Conservation (phyloP, 73 alveolate species). For the Breviolum minutum region DNA sequence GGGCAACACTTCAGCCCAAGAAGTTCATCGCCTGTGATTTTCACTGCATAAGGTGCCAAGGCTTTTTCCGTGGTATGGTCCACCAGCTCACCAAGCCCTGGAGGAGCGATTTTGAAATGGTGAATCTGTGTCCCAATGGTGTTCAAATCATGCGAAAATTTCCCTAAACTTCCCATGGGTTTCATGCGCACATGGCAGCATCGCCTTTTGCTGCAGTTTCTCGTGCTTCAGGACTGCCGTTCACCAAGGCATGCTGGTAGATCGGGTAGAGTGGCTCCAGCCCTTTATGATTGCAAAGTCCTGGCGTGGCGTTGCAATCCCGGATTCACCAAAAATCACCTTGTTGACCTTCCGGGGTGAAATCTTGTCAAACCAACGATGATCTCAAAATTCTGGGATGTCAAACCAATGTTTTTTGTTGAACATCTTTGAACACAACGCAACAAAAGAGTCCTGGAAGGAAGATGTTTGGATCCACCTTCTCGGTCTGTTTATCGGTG, state of each 20-base stretch:
- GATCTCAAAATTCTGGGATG: background rate
- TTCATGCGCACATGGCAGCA: background rate
- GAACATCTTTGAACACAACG: background rate
- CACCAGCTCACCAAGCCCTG: conserved; percentile 78
- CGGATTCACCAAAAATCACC: background rate
- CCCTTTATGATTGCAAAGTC: conserved; percentile 75
- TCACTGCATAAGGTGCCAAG: conserved; percentile 60
- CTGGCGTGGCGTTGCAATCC: background rate
- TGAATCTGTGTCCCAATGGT: no score
- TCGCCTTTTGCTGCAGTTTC: conserved; percentile 73
- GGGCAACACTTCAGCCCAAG: background rate
- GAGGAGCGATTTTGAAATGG: background rate
- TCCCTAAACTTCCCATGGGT: no score
- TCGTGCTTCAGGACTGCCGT: conserved; percentile 70
- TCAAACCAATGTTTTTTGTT: background rate
- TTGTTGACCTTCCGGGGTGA: background rate
- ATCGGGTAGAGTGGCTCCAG: conserved; percentile 90
- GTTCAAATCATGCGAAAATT: background rate
- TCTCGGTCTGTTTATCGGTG: conserved; percentile 50
- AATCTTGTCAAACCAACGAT: background rate
- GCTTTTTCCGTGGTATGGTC: conserved; percentile 76
- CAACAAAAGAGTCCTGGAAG: conserved; percentile 44
- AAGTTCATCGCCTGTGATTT: conserved; percentile 39
- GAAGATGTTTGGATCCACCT: conserved; percentile 46
- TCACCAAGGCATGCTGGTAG: conserved; percentile 85